phyloP scores from a whole-genome alignment of 352 stramenopile species.

The Pythium folliculosum region DNA sequence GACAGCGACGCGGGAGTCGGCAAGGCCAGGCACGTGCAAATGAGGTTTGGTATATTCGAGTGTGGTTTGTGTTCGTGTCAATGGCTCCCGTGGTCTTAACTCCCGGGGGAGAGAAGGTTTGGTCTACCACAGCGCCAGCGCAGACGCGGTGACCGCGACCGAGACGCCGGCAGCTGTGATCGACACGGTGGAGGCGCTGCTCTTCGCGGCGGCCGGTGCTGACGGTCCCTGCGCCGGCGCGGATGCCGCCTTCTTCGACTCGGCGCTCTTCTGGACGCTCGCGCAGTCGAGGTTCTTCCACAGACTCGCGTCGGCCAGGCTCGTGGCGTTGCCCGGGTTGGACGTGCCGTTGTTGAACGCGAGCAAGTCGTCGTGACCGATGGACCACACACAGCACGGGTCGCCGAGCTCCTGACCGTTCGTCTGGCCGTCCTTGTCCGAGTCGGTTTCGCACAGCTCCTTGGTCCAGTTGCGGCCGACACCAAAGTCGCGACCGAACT shows the following conservation, averaged over 20 bases:
- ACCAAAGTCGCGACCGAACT: constrained; percentile 36
- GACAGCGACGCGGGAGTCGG: too few relatives aligned
- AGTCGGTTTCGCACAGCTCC: constrained; percentile 61
- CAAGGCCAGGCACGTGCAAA: neutral
- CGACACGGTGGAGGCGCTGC: neutral
- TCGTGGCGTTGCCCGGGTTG: constrained; percentile 18
- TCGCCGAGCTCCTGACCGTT: constrained; percentile 88
- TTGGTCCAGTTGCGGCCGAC: constrained; percentile 34
- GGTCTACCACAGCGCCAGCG: constrained; percentile 10
- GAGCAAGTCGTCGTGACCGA: constrained; percentile 16
- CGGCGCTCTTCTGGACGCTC: neutral
- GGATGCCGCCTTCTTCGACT: neutral
- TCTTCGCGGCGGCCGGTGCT: neutral
- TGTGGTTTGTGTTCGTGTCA: too few relatives aligned
- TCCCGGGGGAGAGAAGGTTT: too few relatives aligned
- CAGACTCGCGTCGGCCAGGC: constrained; percentile 12
- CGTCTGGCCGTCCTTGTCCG: constrained; percentile 76
- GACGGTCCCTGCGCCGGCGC: neutral
- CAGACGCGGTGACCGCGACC: neutral
- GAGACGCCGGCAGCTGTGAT: neutral
- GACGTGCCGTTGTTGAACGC: constrained; percentile 15
- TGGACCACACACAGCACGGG: constrained; percentile 66
- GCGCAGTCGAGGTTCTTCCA: constrained; percentile 24
- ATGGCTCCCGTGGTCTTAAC: too few relatives aligned
- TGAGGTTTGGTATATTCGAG: neutral